Evolutionary conservation across 306 rosid genomes (phyloP).

Genomic region (Cucumis melo): DNA sequence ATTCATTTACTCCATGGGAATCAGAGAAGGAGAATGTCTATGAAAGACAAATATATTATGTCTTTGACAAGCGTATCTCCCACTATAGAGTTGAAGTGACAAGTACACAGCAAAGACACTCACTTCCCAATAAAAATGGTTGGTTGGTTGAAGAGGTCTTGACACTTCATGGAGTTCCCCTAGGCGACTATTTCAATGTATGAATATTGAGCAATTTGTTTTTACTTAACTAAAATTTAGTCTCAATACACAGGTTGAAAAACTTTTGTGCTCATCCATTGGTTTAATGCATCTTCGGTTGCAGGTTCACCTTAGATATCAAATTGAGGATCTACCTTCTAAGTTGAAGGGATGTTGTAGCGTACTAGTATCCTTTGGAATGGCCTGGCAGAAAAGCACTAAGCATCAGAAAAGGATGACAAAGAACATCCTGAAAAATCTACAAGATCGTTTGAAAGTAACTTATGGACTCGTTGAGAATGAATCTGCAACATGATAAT

Average conservation of each 20-base stretch:
- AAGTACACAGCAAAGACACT: constrained; percentile 58
- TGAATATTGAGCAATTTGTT: background rate
- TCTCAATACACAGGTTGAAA: constrained; percentile 1
- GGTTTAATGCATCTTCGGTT: constrained; percentile 15
- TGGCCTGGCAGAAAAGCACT: constrained; percentile 82
- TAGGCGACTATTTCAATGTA: constrained; percentile 79
- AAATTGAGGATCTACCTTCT: constrained; percentile 46
- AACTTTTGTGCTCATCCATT: constrained; percentile 5
- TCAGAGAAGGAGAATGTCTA: constrained; percentile 45
- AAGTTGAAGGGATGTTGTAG: constrained; percentile 37
- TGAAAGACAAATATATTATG: constrained; percentile 72
- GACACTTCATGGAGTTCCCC: constrained; percentile 79
- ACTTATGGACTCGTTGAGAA: constrained; percentile 47
- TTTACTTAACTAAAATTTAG: constrained; percentile 1
- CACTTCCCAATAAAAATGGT: constrained; percentile 39
- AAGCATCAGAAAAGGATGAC: constrained; percentile 65
- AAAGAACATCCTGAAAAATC: constrained; percentile 56
- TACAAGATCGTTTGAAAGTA: constrained; percentile 31
- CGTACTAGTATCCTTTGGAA: constrained; percentile 53
- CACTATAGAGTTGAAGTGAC: constrained; percentile 72
- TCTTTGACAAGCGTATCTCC: constrained; percentile 54
- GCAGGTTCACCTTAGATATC: constrained; percentile 80
- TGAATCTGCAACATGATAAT: constrained; percentile 36
- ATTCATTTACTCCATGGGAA: constrained; percentile 83
- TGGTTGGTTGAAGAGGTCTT: constrained; percentile 82